phyloP scores from a whole-genome alignment of 495 filamentous ascomycete genomes.

The Rhizodiscina lignyota region DNA sequence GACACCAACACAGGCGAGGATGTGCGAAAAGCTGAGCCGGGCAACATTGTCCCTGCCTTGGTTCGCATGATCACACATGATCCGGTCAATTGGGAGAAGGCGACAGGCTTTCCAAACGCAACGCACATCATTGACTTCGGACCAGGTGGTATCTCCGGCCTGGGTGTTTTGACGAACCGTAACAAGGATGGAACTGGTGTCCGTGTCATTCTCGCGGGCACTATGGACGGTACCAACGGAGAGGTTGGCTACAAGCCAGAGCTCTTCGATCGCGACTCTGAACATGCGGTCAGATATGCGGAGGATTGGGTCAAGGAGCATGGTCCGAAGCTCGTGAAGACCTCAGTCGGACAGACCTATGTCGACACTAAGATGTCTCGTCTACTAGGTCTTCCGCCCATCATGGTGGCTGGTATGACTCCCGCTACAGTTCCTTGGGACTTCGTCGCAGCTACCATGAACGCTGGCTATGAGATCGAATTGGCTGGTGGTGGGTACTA shows the following conservation, averaged over 20 bases:
- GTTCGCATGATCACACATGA: constrained; percentile 88
- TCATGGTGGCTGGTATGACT: constrained; percentile 95
- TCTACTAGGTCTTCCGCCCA: constrained; percentile 68
- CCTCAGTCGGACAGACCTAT: constrained; percentile 67
- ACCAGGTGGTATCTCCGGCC: constrained; percentile 86
- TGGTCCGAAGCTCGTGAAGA: constrained; percentile 75
- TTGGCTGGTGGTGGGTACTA: constrained; percentile 88
- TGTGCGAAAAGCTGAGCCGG: constrained; percentile 39
- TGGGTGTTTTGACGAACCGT: constrained; percentile 90
- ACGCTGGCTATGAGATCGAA: constrained; percentile 87
- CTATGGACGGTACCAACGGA: constrained; percentile 71
- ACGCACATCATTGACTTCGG: constrained; percentile 95
- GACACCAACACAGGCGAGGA: constrained; percentile 78
- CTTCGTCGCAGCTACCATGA: constrained; percentile 91
- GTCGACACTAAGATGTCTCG: constrained; percentile 98
- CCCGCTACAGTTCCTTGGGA: constrained; percentile 89
- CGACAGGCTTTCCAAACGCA: constrained; percentile 71
- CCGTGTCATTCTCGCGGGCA: constrained; percentile 80
- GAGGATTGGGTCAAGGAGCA: constrained; percentile 97
- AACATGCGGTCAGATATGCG: constrained; percentile 84
- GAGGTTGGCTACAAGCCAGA: constrained; percentile 96
- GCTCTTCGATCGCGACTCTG: constrained; percentile 86
- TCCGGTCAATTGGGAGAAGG: constrained; percentile 85
- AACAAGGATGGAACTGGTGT: constrained; percentile 98
- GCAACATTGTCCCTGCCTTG: constrained; percentile 60